A percentile compares a stretch with the other conserved stretches of the same genome.
phyloP scores from a whole-genome alignment of 768 basidiomycete genomes.

The Lactarius deliciosus region DNA sequence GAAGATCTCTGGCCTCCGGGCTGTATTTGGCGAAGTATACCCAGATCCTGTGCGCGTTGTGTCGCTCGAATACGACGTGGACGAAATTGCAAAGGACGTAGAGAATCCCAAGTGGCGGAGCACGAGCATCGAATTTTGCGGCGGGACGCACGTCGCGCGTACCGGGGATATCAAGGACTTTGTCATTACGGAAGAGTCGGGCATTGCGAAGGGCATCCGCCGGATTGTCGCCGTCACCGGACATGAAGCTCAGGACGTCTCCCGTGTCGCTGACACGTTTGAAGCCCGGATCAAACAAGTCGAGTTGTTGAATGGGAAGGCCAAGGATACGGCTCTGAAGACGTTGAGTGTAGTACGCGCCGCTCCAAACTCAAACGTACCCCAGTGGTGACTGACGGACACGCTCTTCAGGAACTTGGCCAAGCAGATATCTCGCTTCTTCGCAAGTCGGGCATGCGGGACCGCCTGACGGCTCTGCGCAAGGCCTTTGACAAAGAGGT shows the following conservation, averaged over 20 bases:
- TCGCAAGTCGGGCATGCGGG: conserved; percentile 75
- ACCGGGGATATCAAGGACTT: conserved; percentile 98
- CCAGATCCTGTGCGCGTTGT: conserved; percentile 98
- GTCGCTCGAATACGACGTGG: conserved; percentile 81
- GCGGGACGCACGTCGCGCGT: conserved; percentile 97
- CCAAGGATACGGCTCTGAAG: conserved; percentile 88
- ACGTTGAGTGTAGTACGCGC: conserved; percentile 66
- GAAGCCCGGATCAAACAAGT: conserved; percentile 61
- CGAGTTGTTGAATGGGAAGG: conserved; percentile 62
- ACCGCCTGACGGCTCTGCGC: conserved; percentile 65
- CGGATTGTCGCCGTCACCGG: conserved; percentile 94
- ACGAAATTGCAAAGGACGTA: conserved; percentile 82
- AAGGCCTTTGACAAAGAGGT: conserved; percentile 82
- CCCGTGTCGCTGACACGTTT: conserved; percentile 62
- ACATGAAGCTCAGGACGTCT: conserved; percentile 84
- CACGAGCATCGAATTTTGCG: conserved; percentile 96
- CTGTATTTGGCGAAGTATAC: conserved; percentile 97
- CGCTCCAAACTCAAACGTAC: background rate
- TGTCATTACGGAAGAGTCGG: conserved; percentile 91
- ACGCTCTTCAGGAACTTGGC: conserved; percentile 67
- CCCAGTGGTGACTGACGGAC: background rate
- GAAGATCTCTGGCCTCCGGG: conserved; percentile 90
- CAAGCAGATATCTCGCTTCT: conserved; percentile 88
- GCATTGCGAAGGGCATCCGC: conserved; percentile 97
- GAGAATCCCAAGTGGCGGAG: conserved; percentile 87